Evolutionary conservation across 768 basidiomycete species (phyloP), one percentile per base, ranked within the genome.

Genomic region (Wakefieldia striispora): DNA sequence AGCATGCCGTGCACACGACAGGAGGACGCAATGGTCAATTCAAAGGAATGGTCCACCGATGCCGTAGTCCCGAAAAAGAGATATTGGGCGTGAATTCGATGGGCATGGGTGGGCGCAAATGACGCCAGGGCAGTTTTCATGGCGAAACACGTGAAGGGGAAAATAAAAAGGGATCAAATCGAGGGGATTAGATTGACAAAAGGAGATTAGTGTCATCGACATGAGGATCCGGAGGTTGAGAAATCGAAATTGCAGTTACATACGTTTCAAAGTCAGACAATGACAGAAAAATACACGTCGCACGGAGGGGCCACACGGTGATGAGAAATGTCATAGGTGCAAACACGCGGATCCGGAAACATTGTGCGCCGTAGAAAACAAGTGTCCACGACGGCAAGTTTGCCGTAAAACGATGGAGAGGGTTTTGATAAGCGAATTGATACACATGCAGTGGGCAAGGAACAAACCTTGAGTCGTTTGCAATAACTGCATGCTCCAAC

Each of bases 401-500:
- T 49, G 40, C 47, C 52, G 45, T 43, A 49, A 51, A 51, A 53
- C 23, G 47, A 55, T 53, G 44, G 52, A 43, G 40, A 50, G 39
- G 21, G 49, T 8, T 4, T 50, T 45, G 52, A 46, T 69, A 53
- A 70, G 62, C 52, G 44, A 60, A 20, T 45, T 11, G 40, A 39
- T 20, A 37, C 23, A 13, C 20, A 54, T n/a, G 5, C 6, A 43
- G 17, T 19, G 57, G 42, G 44, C 23, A 45, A 45, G 41, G 50
- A 27, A 71, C 81, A 50, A 69, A 86, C 88, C 84, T 92, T 92
- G 60, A 91, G 81, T 62, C 83, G 86, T 68, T 91, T 92, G 78
- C 90, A 92, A 62, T 91, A 82, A 3, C 79, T 86, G 68, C 90
- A 92, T 37, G 90, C 90, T 49, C 90, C 88, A 54, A 84, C 83